A percentile compares a stretch with the other conserved stretches of the same genome.
Evolutionary conservation across 2,329 filamentous ascomycete genomes (phyloP).

Genomic region (Pseudogymnoascus sp.): DNA sequence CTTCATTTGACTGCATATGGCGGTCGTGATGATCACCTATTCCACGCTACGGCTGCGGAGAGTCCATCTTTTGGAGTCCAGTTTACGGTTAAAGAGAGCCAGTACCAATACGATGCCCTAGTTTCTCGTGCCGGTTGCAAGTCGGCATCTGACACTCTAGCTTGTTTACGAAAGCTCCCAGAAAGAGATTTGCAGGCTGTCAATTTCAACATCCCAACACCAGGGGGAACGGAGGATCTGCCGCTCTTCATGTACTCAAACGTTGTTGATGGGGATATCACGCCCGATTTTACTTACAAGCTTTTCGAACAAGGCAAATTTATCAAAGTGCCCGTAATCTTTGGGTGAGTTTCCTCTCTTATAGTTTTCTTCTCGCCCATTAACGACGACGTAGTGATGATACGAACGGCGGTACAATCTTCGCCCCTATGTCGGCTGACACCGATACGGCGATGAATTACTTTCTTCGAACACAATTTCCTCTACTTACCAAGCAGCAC

Average conservation of each 20-base stretch:
- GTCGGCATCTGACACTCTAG: slow-evolving; percentile 31
- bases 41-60: slow-evolving; percentile 44
- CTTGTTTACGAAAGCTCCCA: slow-evolving; percentile 40
- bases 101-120: slow-evolving; percentile 47
- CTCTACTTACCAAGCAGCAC: slow-evolving; percentile 44
- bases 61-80: slow-evolving; percentile 46
- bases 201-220: slow-evolving; percentile 35
- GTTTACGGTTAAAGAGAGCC: slow-evolving; percentile 39
- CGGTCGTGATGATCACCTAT: slow-evolving; percentile 41
- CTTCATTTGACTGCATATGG: slow-evolving; percentile 54
- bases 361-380: not conserved
- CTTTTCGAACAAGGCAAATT: slow-evolving; percentile 43
- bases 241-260: slow-evolving; percentile 50
- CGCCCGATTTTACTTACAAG: slow-evolving; percentile 44
- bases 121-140: slow-evolving; percentile 38
- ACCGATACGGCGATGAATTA: slow-evolving; percentile 42
- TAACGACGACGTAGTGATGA: slow-evolving; percentile 35
- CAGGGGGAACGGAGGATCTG: slow-evolving; percentile 25
- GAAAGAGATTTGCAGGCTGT: slow-evolving; percentile 35
- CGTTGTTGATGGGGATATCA: slow-evolving; percentile 46
- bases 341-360: slow-evolving; percentile 24
- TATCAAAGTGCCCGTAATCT: slow-evolving; percentile 47
- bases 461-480: slow-evolving; percentile 54
- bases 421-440: slow-evolving; percentile 44
- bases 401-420: slow-evolving; percentile 60